Evolutionary conservation across 352 stramenopile genomes (phyloP).

Genomic region (Globisporangium echinulatum): DNA sequence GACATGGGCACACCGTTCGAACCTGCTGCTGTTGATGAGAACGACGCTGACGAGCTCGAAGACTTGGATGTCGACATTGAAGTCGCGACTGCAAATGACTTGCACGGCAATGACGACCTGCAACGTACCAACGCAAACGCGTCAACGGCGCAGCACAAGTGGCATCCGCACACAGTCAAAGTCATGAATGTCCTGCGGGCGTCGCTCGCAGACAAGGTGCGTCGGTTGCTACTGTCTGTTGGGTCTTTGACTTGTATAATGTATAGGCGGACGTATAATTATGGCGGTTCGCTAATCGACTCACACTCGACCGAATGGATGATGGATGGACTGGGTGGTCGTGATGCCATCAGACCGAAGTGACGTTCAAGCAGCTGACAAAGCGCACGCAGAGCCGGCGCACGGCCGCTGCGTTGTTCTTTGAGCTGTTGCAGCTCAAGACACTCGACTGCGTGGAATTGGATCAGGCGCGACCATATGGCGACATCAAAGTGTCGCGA

Average conservation of each 20-base stretch:
- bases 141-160: slow-evolving; percentile 86
- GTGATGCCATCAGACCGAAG: slow-evolving; percentile 28
- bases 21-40: slow-evolving; percentile 10
- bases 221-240: slow-evolving; percentile 1
- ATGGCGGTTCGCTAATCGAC: too few species aligned
- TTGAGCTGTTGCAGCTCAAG: slow-evolving; percentile 97
- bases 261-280: too few species aligned
- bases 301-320: neutral
- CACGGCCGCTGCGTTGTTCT: slow-evolving; percentile 93
- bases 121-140: slow-evolving; percentile 12
- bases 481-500: slow-evolving; percentile 90
- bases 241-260: too few species aligned
- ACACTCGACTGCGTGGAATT: slow-evolving; percentile 97
- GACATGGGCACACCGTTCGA: slow-evolving; percentile 50
- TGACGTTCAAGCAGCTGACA: slow-evolving; percentile 84
- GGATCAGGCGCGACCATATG: slow-evolving; percentile 89
- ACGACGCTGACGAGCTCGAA: slow-evolving; percentile 34
- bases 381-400: slow-evolving; percentile 76
- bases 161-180: slow-evolving; percentile 97
- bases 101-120: slow-evolving; percentile 52
- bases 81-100: slow-evolving; percentile 68
- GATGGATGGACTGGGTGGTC: too few species aligned
- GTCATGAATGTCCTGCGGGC: slow-evolving; percentile 88
- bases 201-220: slow-evolving; percentile 65
- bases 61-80: slow-evolving; percentile 80